A percentile compares a stretch with the other conserved stretches of the same genome.
Evolutionary conservation across 768 basidiomycete species (phyloP).

Genomic region (Psilocybe cyanescens): DNA sequence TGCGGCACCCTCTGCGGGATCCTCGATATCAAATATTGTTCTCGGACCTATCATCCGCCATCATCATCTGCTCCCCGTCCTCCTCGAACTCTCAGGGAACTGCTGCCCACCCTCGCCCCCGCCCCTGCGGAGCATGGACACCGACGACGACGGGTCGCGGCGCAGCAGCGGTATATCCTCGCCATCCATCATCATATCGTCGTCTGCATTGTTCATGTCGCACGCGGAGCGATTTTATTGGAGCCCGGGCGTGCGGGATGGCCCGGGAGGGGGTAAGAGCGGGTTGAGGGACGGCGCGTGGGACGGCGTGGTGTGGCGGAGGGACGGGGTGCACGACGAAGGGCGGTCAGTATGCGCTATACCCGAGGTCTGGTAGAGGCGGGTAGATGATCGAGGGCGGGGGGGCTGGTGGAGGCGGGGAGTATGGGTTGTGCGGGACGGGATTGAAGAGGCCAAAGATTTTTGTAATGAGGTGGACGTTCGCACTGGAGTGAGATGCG

Average conservation of each 20-base stretch:
- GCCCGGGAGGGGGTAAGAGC: conserved; percentile 12
- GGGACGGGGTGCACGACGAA: conserved; percentile 19
- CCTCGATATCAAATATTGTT: conserved; percentile 79
- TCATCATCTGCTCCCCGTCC: conserved; percentile 22
- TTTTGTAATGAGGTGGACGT: too few species aligned
- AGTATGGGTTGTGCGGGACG: conserved; percentile 31
- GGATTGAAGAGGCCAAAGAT: conserved; percentile 40
- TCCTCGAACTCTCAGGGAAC: conserved; percentile 47
- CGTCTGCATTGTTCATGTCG: conserved; percentile 42
- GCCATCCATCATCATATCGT: conserved; percentile 47
- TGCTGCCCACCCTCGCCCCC: background rate
- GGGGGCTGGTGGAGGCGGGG: conserved; percentile 24
- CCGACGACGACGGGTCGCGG: conserved; percentile 39
- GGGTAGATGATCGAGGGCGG: conserved; percentile 17
- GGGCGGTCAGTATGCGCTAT: conserved; percentile 17
- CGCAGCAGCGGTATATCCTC: conserved; percentile 72
- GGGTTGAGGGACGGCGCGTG: conserved; percentile 3
- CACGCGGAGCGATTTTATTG: conserved; percentile 30
- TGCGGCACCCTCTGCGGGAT: conserved; percentile 91
- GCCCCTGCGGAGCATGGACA: conserved; percentile 8
- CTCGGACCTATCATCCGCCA: conserved; percentile 23
- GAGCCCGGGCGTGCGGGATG: conserved; percentile 3
- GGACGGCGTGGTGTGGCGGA: conserved; percentile 19
- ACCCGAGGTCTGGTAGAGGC: conserved; percentile 16
- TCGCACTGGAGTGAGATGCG: too few species aligned